These are phyloP conservation scores for Chaetomium olivaceum DNA, from an alignment of 2,329 filamentous ascomycete genomes.

Conservation along the genomic window DNA sequence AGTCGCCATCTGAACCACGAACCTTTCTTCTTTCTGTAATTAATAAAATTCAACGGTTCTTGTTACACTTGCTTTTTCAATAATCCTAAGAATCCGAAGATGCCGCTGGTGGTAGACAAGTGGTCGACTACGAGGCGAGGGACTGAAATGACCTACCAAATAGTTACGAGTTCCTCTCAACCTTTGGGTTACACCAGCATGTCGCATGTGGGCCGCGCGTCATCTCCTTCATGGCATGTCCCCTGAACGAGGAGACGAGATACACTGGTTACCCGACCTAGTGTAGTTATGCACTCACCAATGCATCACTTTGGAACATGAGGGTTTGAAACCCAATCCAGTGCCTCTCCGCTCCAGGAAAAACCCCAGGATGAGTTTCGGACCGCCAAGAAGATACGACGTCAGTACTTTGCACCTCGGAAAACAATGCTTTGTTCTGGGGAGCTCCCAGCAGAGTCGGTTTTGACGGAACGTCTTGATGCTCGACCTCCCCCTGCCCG, in stretches of 20 bases:
- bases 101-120: background rate
- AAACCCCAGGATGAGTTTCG: background rate
- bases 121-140: background rate
- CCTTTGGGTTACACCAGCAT: background rate
- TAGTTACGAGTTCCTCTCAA: background rate
- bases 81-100: background rate
- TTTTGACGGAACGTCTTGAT: background rate
- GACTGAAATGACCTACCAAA: background rate
- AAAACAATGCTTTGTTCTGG: background rate
- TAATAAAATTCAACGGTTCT: background rate
- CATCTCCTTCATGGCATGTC: background rate
- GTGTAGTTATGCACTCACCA: too few relatives aligned
- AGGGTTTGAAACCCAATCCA: background rate
- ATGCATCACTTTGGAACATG: background rate
- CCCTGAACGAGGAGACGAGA: background rate
- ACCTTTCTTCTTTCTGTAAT: background rate
- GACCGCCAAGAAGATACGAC: slow-evolving; percentile 9
- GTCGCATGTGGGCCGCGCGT: slow-evolving; percentile 20
- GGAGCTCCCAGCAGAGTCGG: background rate
- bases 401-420: background rate
- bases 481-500: background rate
- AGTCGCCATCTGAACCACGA: background rate
- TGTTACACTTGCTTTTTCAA: background rate
- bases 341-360: background rate
- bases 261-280: background rate